Conservation (phyloP, 352 stramenopile genomes). For the Globisporangium solare region DNA sequence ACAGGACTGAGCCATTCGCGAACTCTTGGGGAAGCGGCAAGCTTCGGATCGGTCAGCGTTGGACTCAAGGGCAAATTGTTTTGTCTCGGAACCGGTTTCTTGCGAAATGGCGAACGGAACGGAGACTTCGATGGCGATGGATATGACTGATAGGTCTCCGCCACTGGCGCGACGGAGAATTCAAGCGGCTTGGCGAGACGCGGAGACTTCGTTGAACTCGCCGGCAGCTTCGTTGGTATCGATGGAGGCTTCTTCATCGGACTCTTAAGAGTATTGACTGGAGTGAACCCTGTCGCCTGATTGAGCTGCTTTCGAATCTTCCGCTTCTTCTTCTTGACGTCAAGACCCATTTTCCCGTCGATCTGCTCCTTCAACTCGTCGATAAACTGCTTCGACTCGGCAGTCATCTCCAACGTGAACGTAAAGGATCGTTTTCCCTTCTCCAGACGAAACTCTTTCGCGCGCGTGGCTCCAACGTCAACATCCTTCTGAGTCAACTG, state of each 20-base stretch:
- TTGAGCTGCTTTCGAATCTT: conserved; percentile 75
- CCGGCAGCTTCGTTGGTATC: conserved; percentile 33
- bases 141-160: conserved; percentile 34
- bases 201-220: conserved; percentile 39
- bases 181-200: conserved; percentile 43
- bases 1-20: conserved; percentile 68
- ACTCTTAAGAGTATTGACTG: conserved; percentile 64
- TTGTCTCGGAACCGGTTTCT: conserved; percentile 45
- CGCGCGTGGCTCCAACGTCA: conserved; percentile 6
- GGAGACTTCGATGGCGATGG: conserved; percentile 59
- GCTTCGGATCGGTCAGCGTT: conserved; percentile 13
- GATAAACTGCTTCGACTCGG: conserved; percentile 50
- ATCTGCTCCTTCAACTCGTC: conserved; percentile 60
- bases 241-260: conserved; percentile 30
- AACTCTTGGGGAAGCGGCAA: conserved; percentile 23
- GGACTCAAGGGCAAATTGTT: conserved; percentile 18
- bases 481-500: conserved; percentile 44
- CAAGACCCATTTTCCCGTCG: conserved; percentile 42
- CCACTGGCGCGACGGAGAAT: conserved; percentile 32
- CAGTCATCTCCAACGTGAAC: conserved; percentile 44
- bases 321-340: conserved; percentile 66
- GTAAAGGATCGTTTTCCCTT: conserved; percentile 64
- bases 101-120: conserved; percentile 73
- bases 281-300: conserved; percentile 59
- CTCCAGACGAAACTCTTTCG: conserved; percentile 44